Percentiles rank a stretch among this genome's conserved stretches.
These are phyloP conservation scores for Eucalyptus erythrocorys DNA, from an alignment of 345 rosid genomes.

Conservation along the genomic window DNA sequence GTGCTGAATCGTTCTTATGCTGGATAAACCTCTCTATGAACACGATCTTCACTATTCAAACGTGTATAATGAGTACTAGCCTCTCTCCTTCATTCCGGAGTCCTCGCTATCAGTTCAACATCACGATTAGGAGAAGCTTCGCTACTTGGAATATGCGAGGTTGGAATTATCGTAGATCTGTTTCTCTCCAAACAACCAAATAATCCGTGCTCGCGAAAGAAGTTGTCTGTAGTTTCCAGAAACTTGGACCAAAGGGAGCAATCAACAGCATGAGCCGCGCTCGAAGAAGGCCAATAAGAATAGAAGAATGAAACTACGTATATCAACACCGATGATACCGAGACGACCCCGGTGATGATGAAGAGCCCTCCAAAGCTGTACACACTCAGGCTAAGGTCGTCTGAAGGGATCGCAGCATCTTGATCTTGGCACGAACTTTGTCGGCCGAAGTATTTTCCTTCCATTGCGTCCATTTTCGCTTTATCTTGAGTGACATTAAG, in stretches of 20 bases:
- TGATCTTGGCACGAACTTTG: background rate
- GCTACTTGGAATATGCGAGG: background rate
- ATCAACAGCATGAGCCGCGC: background rate
- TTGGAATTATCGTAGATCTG: rapidly evolving
- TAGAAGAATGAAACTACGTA: background rate
- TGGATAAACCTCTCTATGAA: background rate
- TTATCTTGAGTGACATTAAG: conserved; percentile 19
- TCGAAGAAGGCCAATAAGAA: background rate
- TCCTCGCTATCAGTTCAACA: background rate
- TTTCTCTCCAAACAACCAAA: background rate
- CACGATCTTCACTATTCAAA: background rate
- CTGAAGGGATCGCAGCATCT: background rate
- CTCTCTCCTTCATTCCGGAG: background rate
- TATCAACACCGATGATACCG: conserved; percentile 3
- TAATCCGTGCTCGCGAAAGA: background rate
- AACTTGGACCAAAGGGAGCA: background rate
- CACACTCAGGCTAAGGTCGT: conserved; percentile 7
- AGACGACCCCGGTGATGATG: conserved; percentile 21
- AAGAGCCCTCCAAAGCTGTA: conserved; percentile 33
- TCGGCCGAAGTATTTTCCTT: background rate
- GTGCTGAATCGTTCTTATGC: background rate
- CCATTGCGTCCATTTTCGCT: conserved; percentile 2
- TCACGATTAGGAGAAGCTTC: background rate
- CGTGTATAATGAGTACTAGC: background rate
- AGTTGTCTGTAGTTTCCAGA: background rate